Percentiles rank a stretch among this genome's conserved stretches.
These are phyloP conservation scores for Eimeria brunetti DNA, from an alignment of 169 alveolate genomes.

Conservation along the genomic window DNA sequence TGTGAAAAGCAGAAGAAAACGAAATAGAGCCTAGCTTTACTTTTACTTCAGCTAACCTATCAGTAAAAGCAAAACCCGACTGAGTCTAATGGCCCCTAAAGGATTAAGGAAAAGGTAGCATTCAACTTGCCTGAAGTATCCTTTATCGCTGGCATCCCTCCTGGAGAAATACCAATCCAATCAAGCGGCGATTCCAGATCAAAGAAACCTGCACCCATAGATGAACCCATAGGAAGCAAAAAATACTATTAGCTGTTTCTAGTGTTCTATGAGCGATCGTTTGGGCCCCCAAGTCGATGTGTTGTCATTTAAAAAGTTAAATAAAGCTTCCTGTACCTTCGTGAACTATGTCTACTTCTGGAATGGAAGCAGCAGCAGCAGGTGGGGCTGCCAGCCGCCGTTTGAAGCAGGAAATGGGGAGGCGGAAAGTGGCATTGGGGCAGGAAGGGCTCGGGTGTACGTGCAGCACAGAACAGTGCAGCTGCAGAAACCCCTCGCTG, in stretches of 20 bases:
- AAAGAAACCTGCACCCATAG: slow-evolving; percentile 28
- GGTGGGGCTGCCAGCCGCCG: slow-evolving; percentile 65
- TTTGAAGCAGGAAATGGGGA: slow-evolving; percentile 39
- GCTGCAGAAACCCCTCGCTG: slow-evolving; percentile 56
- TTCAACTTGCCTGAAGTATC: slow-evolving; percentile 53
- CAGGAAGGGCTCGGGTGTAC: slow-evolving; percentile 34
- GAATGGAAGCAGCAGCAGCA: slow-evolving; percentile 43
- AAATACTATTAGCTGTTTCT: not conserved
- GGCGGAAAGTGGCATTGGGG: slow-evolving; percentile 2
- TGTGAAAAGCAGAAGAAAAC: not conserved
- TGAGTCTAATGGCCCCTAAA: not conserved
- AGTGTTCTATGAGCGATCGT: not conserved
- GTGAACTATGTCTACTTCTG: slow-evolving; percentile 52
- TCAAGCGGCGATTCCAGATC: slow-evolving; percentile 67
- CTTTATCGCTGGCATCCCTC: slow-evolving; percentile 77
- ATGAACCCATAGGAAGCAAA: not conserved
- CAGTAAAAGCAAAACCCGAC: not conserved
- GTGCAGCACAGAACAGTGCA: slow-evolving; percentile 48
- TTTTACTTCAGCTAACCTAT: not conserved
- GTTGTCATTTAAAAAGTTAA: not conserved
- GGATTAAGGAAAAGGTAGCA: not conserved
- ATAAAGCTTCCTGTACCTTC: not conserved
- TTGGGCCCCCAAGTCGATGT: not conserved
- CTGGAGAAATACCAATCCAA: slow-evolving; percentile 70
- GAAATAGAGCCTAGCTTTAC: not conserved